Evolutionary conservation across 2,329 filamentous ascomycete species (phyloP).

Genomic region (Cytospora leucostoma): DNA sequence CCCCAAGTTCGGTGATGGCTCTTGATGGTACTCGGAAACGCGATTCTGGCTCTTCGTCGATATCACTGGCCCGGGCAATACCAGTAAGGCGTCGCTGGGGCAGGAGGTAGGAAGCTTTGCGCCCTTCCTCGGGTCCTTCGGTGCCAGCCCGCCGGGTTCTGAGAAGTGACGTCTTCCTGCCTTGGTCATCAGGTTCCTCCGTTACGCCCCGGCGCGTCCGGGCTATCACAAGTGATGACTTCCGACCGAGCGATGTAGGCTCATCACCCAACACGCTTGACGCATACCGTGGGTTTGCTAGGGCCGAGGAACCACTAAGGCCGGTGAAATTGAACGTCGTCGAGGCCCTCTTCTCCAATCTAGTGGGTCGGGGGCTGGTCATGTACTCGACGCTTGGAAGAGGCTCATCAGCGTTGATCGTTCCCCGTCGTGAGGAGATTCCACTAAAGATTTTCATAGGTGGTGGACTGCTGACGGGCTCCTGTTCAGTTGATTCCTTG

Average conservation of each 20-base stretch:
- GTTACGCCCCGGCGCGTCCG: constrained; percentile 50
- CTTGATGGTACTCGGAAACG: constrained; percentile 59
- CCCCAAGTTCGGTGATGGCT: constrained; percentile 57
- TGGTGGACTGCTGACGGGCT: constrained; percentile 46
- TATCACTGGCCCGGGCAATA: constrained; percentile 34
- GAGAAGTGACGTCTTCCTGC: constrained; percentile 50
- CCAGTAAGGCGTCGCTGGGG: constrained; percentile 48
- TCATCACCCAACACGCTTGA: constrained; percentile 37
- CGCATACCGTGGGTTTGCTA: constrained; percentile 47
- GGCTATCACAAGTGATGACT: constrained; percentile 52
- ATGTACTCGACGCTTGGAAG: constrained; percentile 38
- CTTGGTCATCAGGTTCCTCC: constrained; percentile 49
- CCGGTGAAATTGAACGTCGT: constrained; percentile 38
- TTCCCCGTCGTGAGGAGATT: constrained; percentile 41
- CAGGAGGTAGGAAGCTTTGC: constrained; percentile 46
- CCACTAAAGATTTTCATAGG: constrained; percentile 44
- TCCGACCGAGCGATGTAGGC: constrained; percentile 42
- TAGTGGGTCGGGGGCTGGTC: constrained; percentile 50
- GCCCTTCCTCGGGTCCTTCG: constrained; percentile 53
- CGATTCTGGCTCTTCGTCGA: constrained; percentile 52
- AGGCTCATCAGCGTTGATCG: constrained; percentile 43
- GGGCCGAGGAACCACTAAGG: constrained; percentile 41
- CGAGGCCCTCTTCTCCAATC: constrained; percentile 53
- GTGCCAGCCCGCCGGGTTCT: constrained; percentile 47
- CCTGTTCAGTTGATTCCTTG: constrained; percentile 24